These are phyloP conservation scores for Aspergillus uvarum DNA, from an alignment of 2,329 filamentous ascomycete genomes.

Conservation along the genomic window DNA sequence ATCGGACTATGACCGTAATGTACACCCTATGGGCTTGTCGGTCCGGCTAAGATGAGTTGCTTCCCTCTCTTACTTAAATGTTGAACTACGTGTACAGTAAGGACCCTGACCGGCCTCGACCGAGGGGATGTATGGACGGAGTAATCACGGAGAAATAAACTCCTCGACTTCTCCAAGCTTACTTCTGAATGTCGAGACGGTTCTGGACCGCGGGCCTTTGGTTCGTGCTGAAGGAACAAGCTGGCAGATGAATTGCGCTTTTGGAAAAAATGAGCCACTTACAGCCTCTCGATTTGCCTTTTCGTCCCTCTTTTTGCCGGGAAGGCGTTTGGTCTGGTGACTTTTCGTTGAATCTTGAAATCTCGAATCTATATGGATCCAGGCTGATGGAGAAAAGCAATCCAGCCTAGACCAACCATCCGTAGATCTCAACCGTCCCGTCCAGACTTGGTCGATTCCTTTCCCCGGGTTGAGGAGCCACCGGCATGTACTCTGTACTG, in stretches of 20 bases:
- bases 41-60: no score
- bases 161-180: background rate
- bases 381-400: background rate
- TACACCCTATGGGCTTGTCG: no score
- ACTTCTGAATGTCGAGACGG: background rate
- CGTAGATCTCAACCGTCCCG: background rate
- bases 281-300: background rate
- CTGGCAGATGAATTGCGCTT: no score
- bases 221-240: background rate
- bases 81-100: no score
- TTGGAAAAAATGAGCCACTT: no score
- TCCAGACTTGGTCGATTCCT: background rate
- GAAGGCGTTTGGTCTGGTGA: background rate
- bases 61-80: no score
- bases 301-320: background rate
- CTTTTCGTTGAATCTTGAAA: background rate
- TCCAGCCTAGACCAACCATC: background rate
- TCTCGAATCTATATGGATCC: background rate
- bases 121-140: background rate
- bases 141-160: slow-evolving; percentile 9
- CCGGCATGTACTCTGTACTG: slow-evolving; percentile 34
- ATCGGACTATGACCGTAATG: no score
- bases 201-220: background rate
- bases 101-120: no score
- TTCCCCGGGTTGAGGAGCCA: slow-evolving; percentile 23